These are phyloP conservation scores for Lactifluus pinguis DNA, from an alignment of 768 basidiomycete species.

Conservation along the genomic window DNA sequence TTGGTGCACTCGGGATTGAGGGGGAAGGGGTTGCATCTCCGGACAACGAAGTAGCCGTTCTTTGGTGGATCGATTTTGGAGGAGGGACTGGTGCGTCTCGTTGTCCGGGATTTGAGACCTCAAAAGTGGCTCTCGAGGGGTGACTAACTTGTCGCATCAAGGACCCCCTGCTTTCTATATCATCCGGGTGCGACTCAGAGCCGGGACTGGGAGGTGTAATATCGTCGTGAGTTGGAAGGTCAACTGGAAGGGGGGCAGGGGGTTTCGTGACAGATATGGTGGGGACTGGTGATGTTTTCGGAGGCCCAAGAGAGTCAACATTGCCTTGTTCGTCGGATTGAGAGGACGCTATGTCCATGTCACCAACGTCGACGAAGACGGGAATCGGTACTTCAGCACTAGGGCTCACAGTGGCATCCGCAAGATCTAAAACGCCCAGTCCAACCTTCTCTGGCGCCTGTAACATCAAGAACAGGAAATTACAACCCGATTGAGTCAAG, in stretches of 20 bases:
- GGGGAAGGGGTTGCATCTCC: slow-evolving; percentile 14
- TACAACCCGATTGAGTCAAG: background rate
- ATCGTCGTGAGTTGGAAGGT: slow-evolving; percentile 56
- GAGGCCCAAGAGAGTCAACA: slow-evolving; percentile 13
- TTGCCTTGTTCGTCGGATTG: slow-evolving; percentile 14
- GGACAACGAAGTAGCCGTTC: slow-evolving; percentile 3
- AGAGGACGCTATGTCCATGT: background rate
- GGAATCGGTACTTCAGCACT: slow-evolving; percentile 57
- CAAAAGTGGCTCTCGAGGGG: background rate
- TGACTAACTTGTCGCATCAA: slow-evolving; percentile 18
- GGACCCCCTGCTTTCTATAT: slow-evolving; percentile 18
- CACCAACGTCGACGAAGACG: slow-evolving; percentile 35
- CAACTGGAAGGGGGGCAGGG: slow-evolving; percentile 61
- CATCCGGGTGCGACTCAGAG: slow-evolving; percentile 26
- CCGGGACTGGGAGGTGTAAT: slow-evolving; percentile 35
- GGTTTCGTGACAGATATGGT: slow-evolving; percentile 59
- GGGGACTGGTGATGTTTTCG: slow-evolving; percentile 31
- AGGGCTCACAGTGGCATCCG: slow-evolving; percentile 3
- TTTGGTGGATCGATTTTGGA: background rate
- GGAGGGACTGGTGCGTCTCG: background rate
- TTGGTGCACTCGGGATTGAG: background rate
- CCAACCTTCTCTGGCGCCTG: slow-evolving; percentile 38
- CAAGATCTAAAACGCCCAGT: slow-evolving; percentile 34
- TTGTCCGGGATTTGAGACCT: background rate
- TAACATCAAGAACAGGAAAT: slow-evolving; percentile 5